Evolutionary conservation across 23 red algal species (phyloP).

Genomic region (Pyropia haitanensis): DNA sequence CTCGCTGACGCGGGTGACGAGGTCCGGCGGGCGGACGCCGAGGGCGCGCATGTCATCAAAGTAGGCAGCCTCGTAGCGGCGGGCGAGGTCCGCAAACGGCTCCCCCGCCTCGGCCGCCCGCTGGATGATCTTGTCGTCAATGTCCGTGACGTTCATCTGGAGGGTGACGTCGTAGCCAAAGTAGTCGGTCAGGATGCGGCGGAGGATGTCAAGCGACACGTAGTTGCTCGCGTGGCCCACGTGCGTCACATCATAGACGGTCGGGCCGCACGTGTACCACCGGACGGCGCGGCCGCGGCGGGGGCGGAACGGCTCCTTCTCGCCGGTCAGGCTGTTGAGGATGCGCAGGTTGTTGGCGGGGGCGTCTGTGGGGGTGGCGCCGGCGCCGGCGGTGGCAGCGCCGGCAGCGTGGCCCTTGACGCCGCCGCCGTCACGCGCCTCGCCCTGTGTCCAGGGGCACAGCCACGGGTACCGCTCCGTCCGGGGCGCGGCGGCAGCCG

Average conservation of each 20-base stretch:
- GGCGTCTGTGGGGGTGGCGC: background rate
- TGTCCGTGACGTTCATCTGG: conserved; percentile 97
- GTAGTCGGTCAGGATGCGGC: conserved; percentile 69
- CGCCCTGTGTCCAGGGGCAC: too few species aligned
- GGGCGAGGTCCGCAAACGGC: conserved; percentile 44
- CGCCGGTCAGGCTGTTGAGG: conserved; percentile 51
- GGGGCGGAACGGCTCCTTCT: conserved; percentile 41
- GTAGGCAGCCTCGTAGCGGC: conserved; percentile 63
- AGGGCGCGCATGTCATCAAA: conserved; percentile 82
- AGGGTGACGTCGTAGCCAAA: conserved; percentile 65
- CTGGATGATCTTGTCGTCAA: conserved; percentile 99
- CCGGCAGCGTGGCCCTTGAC: too few species aligned
- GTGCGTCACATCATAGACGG: conserved; percentile 93
- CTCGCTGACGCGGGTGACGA: conserved; percentile 78
- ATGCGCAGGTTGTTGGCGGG: conserved; percentile 25
- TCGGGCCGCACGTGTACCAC: conserved; percentile 99
- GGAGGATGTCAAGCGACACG: conserved; percentile 84
- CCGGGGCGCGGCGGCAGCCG: too few species aligned
- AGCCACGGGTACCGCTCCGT: too few species aligned
- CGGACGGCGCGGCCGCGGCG: conserved; percentile 11
- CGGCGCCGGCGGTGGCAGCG: too few species aligned
- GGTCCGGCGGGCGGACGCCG: conserved; percentile 55
- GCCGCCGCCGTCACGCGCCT: too few species aligned
- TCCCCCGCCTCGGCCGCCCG: conserved; percentile 43
- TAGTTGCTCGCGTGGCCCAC: conserved; percentile 95